Conservation (phyloP, 768 basidiomycete species). For the Auricularia heimuer region DNA sequence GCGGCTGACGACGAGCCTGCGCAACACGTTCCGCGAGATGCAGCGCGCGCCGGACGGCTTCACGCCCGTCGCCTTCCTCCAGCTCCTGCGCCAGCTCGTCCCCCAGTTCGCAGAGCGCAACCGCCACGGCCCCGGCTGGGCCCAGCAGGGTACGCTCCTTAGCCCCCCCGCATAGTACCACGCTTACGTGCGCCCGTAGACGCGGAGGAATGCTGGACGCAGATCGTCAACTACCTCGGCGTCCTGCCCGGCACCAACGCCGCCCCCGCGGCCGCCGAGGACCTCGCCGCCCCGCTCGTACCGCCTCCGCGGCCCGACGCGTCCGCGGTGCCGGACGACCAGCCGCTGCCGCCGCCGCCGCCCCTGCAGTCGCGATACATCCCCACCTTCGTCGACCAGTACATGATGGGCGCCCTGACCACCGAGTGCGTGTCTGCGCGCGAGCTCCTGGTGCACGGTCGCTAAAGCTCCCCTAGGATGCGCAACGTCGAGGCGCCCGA, state of each 20-base stretch:
- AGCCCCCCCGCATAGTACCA: neutral
- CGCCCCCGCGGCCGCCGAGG: conserved; percentile 20
- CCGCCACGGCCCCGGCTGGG: conserved; percentile 44
- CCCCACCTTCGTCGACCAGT: conserved; percentile 64
- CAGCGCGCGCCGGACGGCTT: conserved; percentile 63
- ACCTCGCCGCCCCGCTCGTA: conserved; percentile 8
- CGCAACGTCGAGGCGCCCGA: conserved; percentile 76
- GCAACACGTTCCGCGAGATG: conserved; percentile 68
- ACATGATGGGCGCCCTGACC: conserved; percentile 66
- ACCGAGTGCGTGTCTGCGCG: conserved; percentile 41
- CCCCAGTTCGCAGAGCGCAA: conserved; percentile 85
- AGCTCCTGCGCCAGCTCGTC: conserved; percentile 56
- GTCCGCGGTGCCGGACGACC: too few species aligned
- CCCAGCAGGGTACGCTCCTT: conserved; percentile 58
- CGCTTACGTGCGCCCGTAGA: conserved; percentile 29
- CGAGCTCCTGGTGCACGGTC: neutral
- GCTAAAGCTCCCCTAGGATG: conserved; percentile 36
- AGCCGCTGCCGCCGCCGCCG: neutral
- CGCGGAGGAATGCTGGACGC: conserved; percentile 83
- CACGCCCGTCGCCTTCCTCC: conserved; percentile 59
- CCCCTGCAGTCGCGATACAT: too few species aligned
- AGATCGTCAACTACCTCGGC: conserved; percentile 61
- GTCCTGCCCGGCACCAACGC: conserved; percentile 47
- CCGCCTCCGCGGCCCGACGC: too few species aligned
- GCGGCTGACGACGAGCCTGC: conserved; percentile 42